Conservation (phyloP, 768 basidiomycete species). For the Kwoniella bestiolae region DNA sequence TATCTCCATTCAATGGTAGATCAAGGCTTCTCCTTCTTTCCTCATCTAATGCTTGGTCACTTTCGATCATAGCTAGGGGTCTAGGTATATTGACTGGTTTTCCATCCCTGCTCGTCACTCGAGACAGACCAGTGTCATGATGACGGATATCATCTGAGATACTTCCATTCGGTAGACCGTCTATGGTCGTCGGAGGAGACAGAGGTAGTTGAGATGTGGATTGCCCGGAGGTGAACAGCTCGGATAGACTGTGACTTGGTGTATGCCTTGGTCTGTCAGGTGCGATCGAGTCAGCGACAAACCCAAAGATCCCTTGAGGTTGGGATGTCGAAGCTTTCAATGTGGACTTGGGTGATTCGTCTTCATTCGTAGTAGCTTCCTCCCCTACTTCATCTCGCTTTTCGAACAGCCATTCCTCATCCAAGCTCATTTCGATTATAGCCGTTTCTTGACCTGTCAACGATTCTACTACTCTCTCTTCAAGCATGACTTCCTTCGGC, state of each 20-base stretch:
- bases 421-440: slow-evolving; percentile 18
- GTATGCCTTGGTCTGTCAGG: not conserved
- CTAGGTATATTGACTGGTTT: not conserved
- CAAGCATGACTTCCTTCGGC: not conserved
- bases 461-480: not conserved
- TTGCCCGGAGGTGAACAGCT: no score
- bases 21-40: not conserved
- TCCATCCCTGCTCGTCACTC: not conserved
- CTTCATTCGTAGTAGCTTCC: slow-evolving; percentile 2
- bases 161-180: not conserved
- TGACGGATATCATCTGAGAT: not conserved
- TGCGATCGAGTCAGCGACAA: not conserved
- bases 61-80: slow-evolving; percentile 4
- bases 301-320: not conserved
- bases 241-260: not conserved
- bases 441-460: not conserved
- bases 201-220: not conserved
- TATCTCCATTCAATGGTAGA: not conserved
- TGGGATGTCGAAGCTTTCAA: slow-evolving; percentile 28
- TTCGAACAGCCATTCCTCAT: slow-evolving; percentile 42
- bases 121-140: not conserved
- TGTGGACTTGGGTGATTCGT: slow-evolving; percentile 18
- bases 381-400: not conserved
- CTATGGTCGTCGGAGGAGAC: not conserved
- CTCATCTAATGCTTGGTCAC: not conserved